Conservation (phyloP, 2,329 filamentous ascomycete species). For the Balansia obtecta region DNA sequence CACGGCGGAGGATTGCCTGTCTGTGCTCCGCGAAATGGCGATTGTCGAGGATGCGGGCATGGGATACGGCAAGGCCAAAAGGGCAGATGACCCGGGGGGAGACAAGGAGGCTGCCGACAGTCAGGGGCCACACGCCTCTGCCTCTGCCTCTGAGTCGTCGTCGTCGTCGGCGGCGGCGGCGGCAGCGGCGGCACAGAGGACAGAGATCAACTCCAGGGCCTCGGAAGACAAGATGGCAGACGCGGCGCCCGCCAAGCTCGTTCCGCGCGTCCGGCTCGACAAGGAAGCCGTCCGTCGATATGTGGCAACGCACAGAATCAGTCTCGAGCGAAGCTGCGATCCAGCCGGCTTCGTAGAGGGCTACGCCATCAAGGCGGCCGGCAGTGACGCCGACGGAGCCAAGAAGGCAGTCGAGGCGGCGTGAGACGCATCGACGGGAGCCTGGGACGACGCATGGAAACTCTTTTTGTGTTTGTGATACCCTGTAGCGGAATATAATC, state of each 20-base stretch:
- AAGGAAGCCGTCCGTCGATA: constrained; percentile 51
- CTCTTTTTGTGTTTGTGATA: too few species aligned
- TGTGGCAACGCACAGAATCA: constrained; percentile 49
- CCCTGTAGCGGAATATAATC: too few species aligned
- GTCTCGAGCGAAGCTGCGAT: constrained; percentile 55
- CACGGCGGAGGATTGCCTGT: constrained; percentile 68
- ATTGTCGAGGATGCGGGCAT: constrained; percentile 47
- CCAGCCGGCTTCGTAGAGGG: constrained; percentile 61
- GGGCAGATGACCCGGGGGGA: neutral
- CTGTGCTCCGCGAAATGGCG: constrained; percentile 68
- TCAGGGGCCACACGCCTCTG: neutral
- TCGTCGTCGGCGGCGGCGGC: too few species aligned
- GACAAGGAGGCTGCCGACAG: constrained; percentile 7
- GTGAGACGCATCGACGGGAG: too few species aligned
- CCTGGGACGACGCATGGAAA: too few species aligned
- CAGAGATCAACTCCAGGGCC: neutral
- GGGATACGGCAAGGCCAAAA: constrained; percentile 26
- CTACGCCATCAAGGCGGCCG: constrained; percentile 39
- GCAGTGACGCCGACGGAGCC: constrained; percentile 20
- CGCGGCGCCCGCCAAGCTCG: constrained; percentile 14
- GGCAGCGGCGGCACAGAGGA: neutral
- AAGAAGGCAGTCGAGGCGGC: constrained; percentile 10
- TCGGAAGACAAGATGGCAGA: constrained; percentile 3
- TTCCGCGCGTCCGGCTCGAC: constrained; percentile 38
- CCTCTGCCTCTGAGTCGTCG: neutral